These are phyloP conservation scores for Coemansia guatemalensis DNA, from an alignment of 192 early-diverging fungal species.

Conservation along the genomic window DNA sequence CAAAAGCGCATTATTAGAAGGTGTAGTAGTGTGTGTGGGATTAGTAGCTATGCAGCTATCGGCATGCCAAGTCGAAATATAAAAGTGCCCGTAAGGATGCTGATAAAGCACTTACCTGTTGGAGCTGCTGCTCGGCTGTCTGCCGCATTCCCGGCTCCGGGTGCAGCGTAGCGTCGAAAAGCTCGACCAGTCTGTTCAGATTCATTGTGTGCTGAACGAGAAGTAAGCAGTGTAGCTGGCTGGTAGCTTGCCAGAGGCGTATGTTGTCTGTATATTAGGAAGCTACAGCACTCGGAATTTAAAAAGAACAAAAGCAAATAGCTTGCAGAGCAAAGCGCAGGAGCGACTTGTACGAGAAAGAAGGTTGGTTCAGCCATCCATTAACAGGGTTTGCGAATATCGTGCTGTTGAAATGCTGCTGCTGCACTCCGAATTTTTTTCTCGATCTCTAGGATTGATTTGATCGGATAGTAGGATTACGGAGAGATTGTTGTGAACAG, in stretches of 20 bases:
- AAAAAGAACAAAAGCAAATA: not conserved
- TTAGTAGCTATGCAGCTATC: too few species aligned
- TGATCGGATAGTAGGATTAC: constrained; percentile 1
- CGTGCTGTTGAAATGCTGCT: too few species aligned
- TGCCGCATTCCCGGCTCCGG: constrained; percentile 77
- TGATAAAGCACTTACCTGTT: constrained; percentile 56
- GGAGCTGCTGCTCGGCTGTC: constrained; percentile 79
- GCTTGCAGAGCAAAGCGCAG: not conserved
- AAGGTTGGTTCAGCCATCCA: too few species aligned
- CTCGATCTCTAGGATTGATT: not conserved
- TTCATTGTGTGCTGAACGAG: constrained; percentile 21
- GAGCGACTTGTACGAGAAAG: too few species aligned
- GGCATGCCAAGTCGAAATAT: too few species aligned
- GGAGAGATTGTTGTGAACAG: not conserved
- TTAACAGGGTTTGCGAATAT: too few species aligned
- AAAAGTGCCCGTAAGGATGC: not conserved
- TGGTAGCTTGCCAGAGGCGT: too few species aligned
- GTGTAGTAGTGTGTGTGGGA: too few species aligned
- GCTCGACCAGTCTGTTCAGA: constrained; percentile 33
- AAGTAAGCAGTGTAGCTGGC: not conserved
- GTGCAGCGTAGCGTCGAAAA: constrained; percentile 78
- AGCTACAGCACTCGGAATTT: not conserved
- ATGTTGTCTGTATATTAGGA: not conserved
- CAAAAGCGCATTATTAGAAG: constrained; percentile 13
- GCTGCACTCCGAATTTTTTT: too few species aligned